Base-by-base conservation (phyloP, 2,329 filamentous ascomycete species). In the Orbilia oligospora region DNA sequence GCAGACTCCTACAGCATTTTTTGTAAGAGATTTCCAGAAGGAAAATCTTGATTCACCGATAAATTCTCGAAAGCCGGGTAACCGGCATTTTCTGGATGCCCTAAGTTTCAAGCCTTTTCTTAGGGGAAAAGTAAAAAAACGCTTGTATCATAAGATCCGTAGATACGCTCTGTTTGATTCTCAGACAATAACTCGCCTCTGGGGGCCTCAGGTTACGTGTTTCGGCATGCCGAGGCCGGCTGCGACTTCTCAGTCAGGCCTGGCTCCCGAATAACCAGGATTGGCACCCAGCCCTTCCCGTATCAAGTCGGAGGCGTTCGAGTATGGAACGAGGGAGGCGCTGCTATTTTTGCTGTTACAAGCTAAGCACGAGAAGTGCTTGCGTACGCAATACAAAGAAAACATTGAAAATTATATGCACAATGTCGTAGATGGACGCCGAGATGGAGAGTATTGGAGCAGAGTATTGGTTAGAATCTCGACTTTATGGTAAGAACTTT, bases 161-260 rank as follows among this genome's bases (percentile, higher is more conserved):
- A 64, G 41, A 48, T 51, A 71, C 46, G 61, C 27, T 65, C 24
- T 65, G 41, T 46, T 36, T 61, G 56, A 71, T 61, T 65, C 68
- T 55, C 68, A 44, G 68, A 55, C 56, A 49, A 55, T 53, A 56
- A 48, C 18, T 49, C 48, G 33, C 46, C 22, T 71, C 27, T 41
- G 38, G 56, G 22, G 46, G 53, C 41, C 51, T 38, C 51, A 58
- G 53, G 51, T 70, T 70, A 65, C 68, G 68, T 65, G 53, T 41
- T 71, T 72, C 58, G 69, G 48, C 48, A 64, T 72, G 56, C 58
- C 48, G 36, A 73, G 49, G 63, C 67, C 61, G 70, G 61, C 61
- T 73, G 41, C 20, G 36, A 27, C 56, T 73, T 20, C 70, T 73
- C 14, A 33, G 38, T 16, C 49, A 36, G 70, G 70, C 33, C 56